Evolutionary conservation across 331 rosid genomes (phyloP), one percentile per base, ranked within the genome.

Genomic region (Pyracantha coccinea): DNA sequence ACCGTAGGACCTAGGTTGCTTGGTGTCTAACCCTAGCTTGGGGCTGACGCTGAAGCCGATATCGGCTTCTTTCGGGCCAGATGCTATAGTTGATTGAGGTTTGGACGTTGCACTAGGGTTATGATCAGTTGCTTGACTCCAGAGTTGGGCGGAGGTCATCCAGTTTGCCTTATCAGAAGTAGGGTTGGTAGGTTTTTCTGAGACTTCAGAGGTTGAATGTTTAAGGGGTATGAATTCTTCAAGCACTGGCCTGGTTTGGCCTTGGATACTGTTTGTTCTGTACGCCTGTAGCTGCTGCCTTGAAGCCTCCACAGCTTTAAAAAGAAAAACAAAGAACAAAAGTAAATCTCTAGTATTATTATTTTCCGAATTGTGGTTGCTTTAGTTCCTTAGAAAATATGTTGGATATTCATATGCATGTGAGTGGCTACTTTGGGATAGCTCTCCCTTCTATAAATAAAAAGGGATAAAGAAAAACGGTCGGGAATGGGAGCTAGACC

Each of bases 131-230:
- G 88, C 67, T 85, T 95, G 99, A 82, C 99, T 92, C 99, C 99
- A 95, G 35, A 95, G 84, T 68, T 95, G 99, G 24, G 96, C 99
- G n/a, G 97, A 81, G 35, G 88, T 92, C 99, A 95, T 95, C 99
- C 99, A 92, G 35, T 84, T 95, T 29, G 97, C 96, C 79, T 90
- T 95, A 53, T 95, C 97, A 20, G 87, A 86, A 25, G 79, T 66
- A 76, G 77, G 66, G 80, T 77, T 89, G 27, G 84, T 60, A n/a
- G 74, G 38, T 28, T 85, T 87, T 61, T 92, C 96, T 7, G 86
- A 71, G 76, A 68, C 77, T 75, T 92, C 97, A 6, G 89, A 64
- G 65, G 76, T 50, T 68, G 90, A 63, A 50, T 91, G 83, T 69
- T 92, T 95, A n/a, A 92, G 79, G 4, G 99, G 97, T 61, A 95